Base-by-base conservation (phyloP, 805 yeast genomes). In the Debaryomyces castellii region DNA sequence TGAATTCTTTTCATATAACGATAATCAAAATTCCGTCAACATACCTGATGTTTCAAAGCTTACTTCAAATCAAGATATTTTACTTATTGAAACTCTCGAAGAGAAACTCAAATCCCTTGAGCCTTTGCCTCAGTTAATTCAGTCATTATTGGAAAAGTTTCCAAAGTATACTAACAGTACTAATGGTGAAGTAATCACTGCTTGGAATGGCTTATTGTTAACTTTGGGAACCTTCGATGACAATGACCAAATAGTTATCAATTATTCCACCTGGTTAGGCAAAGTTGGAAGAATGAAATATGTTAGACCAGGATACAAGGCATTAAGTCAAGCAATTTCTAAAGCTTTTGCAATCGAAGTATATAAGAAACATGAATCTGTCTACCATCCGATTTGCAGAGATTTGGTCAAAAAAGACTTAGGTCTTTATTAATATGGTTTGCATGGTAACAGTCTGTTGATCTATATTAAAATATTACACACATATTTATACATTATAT, bases 231-330 rank as follows among this genome's bases (percentile, higher is more conserved):
- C 49, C 3, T 54, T 43, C 27, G 17, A 37, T 2, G 44, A 46
- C 2, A 17, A 28, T 2, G 60, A 59, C 25, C 49, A 41, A 5
- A 33, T 50, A 3, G 68, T 60, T 3, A 22, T 25, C 4, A 41
- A 46, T 8, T 64, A 61, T 49, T 57, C 68, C 6, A 34, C 37
- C 21, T 66, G 70, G 70, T 51, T 66, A 45, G 70, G 68, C 6
- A 55, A 64, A 7, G 65, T 63, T 17, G 72, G 72, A 8, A 54
- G 72, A 50, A 66, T 66, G 72, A 66, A 66, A 52, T 66, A 52
- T 44, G 66, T 64, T 22, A 53, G 71, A 46, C 71, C 71, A 3
- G 71, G 71, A 8, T 66, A 60, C 47, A 48, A 44, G 28, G 44
- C 60, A 34, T 59, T 66, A 40, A 46, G 45, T 14, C 45, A 51